A percentile compares a stretch with the other conserved stretches of the same genome.
phyloP scores from a whole-genome alignment of 768 basidiomycete species.

The Xerocomellus chrysenteron region DNA sequence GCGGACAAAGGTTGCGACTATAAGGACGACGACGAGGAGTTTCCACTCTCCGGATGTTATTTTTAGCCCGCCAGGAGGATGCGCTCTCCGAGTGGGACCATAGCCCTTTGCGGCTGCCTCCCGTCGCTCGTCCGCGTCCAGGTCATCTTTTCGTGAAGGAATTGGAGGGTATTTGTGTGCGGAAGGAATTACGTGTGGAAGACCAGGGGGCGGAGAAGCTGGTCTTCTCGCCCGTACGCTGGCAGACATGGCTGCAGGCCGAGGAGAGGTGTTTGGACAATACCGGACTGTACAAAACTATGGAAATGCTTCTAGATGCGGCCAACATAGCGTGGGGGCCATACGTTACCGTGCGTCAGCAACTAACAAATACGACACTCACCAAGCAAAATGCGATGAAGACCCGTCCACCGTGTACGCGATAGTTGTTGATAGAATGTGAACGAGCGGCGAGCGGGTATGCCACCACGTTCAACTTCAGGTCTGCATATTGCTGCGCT shows the following conservation, averaged over 20 bases:
- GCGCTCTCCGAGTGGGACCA: constrained; percentile 47
- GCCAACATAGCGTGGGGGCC: not conserved
- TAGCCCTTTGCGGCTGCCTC: constrained; percentile 69
- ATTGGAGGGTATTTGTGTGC: constrained; percentile 60
- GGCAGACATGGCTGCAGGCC: constrained; percentile 36
- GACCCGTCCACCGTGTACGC: not conserved
- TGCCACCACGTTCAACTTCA: not conserved
- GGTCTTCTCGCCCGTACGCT: constrained; percentile 66
- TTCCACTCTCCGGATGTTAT: constrained; percentile 76
- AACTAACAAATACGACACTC: not conserved
- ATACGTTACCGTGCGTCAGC: not conserved
- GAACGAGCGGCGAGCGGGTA: not conserved
- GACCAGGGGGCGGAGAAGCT: constrained; percentile 60
- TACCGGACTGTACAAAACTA: constrained; percentile 23
- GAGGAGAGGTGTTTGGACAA: constrained; percentile 13
- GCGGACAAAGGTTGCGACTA: constrained; percentile 79
- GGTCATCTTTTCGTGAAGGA: constrained; percentile 50
- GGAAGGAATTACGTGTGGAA: constrained; percentile 34
- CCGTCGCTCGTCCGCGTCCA: constrained; percentile 74
- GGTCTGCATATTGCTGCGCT: not conserved
- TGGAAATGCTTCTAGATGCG: not conserved
- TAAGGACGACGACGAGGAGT: constrained; percentile 59
- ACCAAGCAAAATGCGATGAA: not conserved
- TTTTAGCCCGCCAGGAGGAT: constrained; percentile 59
- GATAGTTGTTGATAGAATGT: not conserved